These are phyloP conservation scores for Furcasterigmium furcatum DNA, from an alignment of 2,329 filamentous ascomycete genomes.

Conservation along the genomic window DNA sequence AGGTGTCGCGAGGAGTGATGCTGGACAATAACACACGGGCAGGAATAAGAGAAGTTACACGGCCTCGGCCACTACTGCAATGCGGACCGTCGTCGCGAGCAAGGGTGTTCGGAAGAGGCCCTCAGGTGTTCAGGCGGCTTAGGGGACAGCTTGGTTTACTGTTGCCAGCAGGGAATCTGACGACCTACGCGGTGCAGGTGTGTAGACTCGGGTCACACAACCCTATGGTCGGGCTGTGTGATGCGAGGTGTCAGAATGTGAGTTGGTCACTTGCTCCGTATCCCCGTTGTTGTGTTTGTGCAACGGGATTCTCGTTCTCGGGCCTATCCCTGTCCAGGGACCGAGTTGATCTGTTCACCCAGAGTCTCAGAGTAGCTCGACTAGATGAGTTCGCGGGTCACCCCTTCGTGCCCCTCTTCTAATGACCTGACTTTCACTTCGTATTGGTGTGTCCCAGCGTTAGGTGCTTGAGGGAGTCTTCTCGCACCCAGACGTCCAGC, in stretches of 20 bases:
- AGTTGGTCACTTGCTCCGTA: slow-evolving; percentile 2
- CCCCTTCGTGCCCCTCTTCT: not conserved
- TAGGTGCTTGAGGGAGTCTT: too few relatives aligned
- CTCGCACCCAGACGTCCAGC: too few relatives aligned
- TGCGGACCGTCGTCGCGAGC: too few relatives aligned
- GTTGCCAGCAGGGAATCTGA: too few relatives aligned
- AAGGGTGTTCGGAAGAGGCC: not conserved
- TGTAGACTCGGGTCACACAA: not conserved
- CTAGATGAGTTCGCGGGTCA: not conserved
- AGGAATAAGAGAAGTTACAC: not conserved
- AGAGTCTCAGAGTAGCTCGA: not conserved
- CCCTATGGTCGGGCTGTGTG: slow-evolving; percentile 2
- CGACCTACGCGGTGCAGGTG: too few relatives aligned
- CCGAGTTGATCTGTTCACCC: not conserved
- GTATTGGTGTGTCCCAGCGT: not conserved
- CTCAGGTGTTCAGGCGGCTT: too few relatives aligned
- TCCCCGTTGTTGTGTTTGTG: not conserved
- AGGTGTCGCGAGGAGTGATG: too few relatives aligned
- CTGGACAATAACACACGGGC: not conserved
- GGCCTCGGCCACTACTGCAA: not conserved
- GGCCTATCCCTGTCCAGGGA: slow-evolving; percentile 1
- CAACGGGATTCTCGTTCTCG: slow-evolving; percentile 2
- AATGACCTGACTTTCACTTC: not conserved
- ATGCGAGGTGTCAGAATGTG: slow-evolving; percentile 8
- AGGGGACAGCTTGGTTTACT: too few relatives aligned